Conservation (phyloP, 768 basidiomycete species). For the Suillus spraguei region DNA sequence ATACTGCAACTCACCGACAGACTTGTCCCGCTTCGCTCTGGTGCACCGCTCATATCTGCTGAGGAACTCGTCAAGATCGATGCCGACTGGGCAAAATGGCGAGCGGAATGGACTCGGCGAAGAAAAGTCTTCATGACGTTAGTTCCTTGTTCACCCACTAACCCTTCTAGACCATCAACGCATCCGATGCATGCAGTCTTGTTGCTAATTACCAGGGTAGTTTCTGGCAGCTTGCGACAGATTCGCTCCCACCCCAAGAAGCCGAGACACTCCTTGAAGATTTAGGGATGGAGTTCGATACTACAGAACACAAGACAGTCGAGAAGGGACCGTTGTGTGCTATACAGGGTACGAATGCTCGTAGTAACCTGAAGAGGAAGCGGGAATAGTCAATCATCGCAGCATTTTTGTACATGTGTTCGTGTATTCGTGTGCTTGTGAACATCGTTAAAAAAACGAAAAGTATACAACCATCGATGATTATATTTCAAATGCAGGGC, state of each 20-base stretch:
- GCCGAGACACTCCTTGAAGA: conserved; percentile 69
- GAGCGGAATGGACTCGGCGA: conserved; percentile 77
- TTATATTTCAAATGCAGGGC: conserved; percentile 45
- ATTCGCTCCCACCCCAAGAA: conserved; percentile 67
- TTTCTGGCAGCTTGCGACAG: conserved; percentile 74
- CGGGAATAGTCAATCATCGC: conserved; percentile 30
- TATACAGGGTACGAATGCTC: conserved; percentile 26
- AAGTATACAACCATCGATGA: too few species aligned
- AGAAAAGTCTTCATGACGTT: conserved; percentile 63
- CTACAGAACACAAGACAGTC: conserved; percentile 64
- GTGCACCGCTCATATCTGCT: conserved; percentile 62
- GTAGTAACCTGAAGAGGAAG: conserved; percentile 53
- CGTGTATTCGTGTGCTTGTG: neutral
- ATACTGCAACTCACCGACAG: conserved; percentile 48
- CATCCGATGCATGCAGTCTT: neutral
- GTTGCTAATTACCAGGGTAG: conserved; percentile 40
- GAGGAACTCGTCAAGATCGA: conserved; percentile 73
- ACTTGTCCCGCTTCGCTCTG: conserved; percentile 67
- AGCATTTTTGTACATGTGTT: neutral
- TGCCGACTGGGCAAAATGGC: conserved; percentile 77
- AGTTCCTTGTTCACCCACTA: conserved; percentile 19
- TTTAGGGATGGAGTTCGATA: conserved; percentile 80
- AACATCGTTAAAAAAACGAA: neutral
- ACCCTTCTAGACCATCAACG: neutral
- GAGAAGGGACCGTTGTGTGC: conserved; percentile 66